Percentiles rank a stretch among this genome's conserved stretches.
Conservation (phyloP, 768 basidiomycete species). For the Brasilioporus rufonigricans region DNA sequence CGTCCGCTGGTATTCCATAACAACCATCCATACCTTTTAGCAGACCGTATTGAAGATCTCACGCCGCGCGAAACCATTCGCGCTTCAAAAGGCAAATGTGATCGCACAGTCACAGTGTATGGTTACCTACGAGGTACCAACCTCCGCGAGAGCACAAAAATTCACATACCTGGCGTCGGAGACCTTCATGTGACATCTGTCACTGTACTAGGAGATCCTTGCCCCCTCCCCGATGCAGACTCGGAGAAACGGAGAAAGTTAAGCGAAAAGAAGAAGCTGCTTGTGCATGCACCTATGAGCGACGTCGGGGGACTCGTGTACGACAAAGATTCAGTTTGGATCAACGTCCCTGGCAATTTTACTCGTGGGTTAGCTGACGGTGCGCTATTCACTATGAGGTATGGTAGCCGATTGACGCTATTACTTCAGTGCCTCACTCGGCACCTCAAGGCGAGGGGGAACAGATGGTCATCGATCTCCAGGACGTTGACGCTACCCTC, state of each 20-base stretch:
- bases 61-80: conserved; percentile 85
- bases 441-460: conserved; percentile 90
- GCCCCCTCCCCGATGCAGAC: conserved; percentile 88
- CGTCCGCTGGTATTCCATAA: conserved; percentile 96
- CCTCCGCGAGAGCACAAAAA: conserved; percentile 66
- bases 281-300: conserved; percentile 98
- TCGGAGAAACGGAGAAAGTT: conserved; percentile 90
- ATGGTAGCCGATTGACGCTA: background rate
- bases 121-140: conserved; percentile 94
- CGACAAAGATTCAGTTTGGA: conserved; percentile 97
- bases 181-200: conserved; percentile 79
- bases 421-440: conserved; percentile 54
- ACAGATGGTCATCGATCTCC: conserved; percentile 95
- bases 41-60: conserved; percentile 92
- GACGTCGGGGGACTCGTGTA: conserved; percentile 96
- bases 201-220: conserved; percentile 84
- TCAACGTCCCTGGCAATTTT: conserved; percentile 96
- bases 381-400: conserved; percentile 29
- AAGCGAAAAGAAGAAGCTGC: conserved; percentile 89
- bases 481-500: conserved; percentile 80
- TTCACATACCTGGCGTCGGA: conserved; percentile 95
- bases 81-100: conserved; percentile 79
- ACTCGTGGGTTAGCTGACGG: conserved; percentile 70
- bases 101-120: conserved; percentile 91
- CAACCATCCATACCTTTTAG: conserved; percentile 90